Base-by-base conservation (phyloP, 2,329 filamentous ascomycete species). In the Meredithiella fracta region DNA sequence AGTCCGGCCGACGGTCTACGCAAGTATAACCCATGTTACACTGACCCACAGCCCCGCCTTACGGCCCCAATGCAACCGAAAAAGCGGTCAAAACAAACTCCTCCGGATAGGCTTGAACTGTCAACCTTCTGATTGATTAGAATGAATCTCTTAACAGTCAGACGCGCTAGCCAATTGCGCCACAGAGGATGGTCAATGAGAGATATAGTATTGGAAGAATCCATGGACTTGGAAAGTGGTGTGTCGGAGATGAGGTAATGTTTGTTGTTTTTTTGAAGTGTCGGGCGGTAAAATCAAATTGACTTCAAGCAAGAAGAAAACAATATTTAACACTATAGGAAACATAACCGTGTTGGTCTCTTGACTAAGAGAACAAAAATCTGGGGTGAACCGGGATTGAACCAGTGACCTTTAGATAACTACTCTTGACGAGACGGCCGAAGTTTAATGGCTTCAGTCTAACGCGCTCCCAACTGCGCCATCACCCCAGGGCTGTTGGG, bases 121-220 rank as follows among this genome's bases (percentile, higher is more conserved):
- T 49, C 44, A 49, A 49, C 44, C 44, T 49, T 22, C 44, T 49
- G 44, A 49, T 49, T 49, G 44, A 17, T 49, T 17, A 23, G 9
- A 42, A 5, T 15, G 15, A 6, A 25, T 11, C 23, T 23, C 44
- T 11, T 76, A 76, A 76, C 74, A 77, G 73, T 76, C 73, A 72
- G 69, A 76, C 74, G 74, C 74, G 73, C 73, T 76, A 76, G 72
- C 74, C 74, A 75, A 73, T 64, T 70, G 68, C 60, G 69, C 68
- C 67, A 79, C 73, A n/a, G 51, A 53, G 37, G 51, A 53, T 26
- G 3, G 5, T 49, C 11, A 8, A 20, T 34, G 29, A 34, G 2
- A 2, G 44, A 9, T 15, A 11, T 25, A 49, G 2, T 3, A n/a
- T 2, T 23, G 22, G 11, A 11, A 15, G 23, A 11, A 14, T 5